Evolutionary conservation across 2,329 filamentous ascomycete species (phyloP), one percentile per base, ranked within the genome.

Genomic region (Scytalidium sp.): DNA sequence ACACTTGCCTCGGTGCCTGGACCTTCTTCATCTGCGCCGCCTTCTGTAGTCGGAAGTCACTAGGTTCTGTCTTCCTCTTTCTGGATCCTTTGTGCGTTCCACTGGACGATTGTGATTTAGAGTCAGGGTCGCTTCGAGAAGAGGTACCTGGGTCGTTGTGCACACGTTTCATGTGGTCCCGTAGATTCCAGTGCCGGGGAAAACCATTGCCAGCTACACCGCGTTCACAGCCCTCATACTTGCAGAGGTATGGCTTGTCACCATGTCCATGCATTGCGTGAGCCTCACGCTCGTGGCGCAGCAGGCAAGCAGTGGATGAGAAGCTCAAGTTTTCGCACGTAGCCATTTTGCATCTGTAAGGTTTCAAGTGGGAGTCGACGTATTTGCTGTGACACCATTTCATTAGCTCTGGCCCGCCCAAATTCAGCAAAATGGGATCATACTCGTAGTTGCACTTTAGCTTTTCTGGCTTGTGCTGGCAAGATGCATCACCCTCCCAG

Each of bases 401-500:
- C 41, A 50, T 65, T 60, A 65, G 62, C 56, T 50, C 53, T 54
- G 46, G 43, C 41, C 40, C 32, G 17, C 7, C 13, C 5, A 20
- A 20, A 47, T 19, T 29, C 23, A 49, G 45, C 19, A 32, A 47
- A 41, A 19, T 36, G 27, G 17, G 52, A 43, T 41, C 90, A 81
- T 86, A 96, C 92, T 97, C 92, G 67, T 97, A 97, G 74, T 96
- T 96, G 84, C 93, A 97, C 82, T 97, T 97, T 61, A 97, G 88
- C 75, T 95, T 94, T 65, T 95, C 94, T 39, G 92, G 84, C 73
- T 89, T 88, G 83, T 97, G 93, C 70, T 82, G 88, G 81, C 93
- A 97, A 64, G 67, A 75, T 25, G 72, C 50, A 67, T 87, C 84
- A 60, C 83, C 87, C 69, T 88, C 84, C 78, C 87, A 94, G 5